Base-by-base conservation (phyloP, 306 rosid genomes). In the Citrullus mucosospermus region DNA sequence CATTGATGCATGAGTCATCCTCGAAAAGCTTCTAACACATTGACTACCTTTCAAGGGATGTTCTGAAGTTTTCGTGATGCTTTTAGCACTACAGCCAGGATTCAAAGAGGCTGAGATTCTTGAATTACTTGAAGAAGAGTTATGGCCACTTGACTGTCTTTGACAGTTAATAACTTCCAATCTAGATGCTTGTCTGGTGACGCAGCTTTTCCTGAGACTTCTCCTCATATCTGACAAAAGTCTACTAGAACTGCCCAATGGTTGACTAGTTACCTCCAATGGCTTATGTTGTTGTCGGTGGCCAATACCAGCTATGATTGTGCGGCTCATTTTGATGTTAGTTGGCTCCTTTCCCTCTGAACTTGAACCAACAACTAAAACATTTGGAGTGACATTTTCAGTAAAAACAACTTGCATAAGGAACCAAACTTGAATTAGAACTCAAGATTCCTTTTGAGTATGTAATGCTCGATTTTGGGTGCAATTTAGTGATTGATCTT, bases 91-190 rank as follows among this genome's bases (percentile, higher is more conserved):
- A 83, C 54, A 80, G 76, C 83, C 30, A 13, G 88, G 81, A 80
- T 87, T 88, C 68, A 88, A 90, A 81, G 92, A 87, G 77, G 98
- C 89, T 39, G 92, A 91, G 65, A 90, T 84, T 76, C 93, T 93
- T 69, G 96, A 93, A 80, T 87, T 93, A 76, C 90, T 84, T 10
- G 90, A 86, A 77, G 97, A 84, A 77, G 96, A 93, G 67, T 88
- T 83, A 54, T 66, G 81, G 48, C 85, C 87, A 53, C 85, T 85
- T 76, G 87, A 88, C 39, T 70, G 84, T 83, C 78, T 85, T 79
- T 51, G 74, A 65, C 71, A 80, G 62, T 83, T 69, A 78, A 36
- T 81, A 74, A 76, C 82, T 76, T 82, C 91, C 75, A 85, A 72
- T 72, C 84, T 87, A 50, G 86, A 81, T 60, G 87, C 85, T 78